Evolutionary conservation across 257 asterid species (phyloP), one percentile per base, ranked within the genome.

Genomic region (Schizonepeta tenuifolia): DNA sequence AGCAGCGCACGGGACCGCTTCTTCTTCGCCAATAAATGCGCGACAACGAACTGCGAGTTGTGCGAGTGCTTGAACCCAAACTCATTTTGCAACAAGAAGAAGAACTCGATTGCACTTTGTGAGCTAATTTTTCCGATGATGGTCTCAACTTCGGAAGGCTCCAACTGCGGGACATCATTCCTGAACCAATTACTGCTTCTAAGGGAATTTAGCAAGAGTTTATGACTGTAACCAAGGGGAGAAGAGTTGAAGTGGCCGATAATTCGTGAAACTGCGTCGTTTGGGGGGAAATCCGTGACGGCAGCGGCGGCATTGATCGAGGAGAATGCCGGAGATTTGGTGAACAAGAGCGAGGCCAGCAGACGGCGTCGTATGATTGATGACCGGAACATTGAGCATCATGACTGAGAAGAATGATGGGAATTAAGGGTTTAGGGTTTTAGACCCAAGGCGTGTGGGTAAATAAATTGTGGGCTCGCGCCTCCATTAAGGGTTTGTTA

Each of bases 21-120:
- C 74, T 79, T 93, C 22, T 67, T 77, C 40, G 96, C 96, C 87
- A 93, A 81, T 20, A 81, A 21, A 79, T 83, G 91, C 20, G 96
- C 96, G 38, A 89, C 50, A 67, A 79, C 2, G 12, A 93, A 65
- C 54, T 72, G 72, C 7, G 82, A 82, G 9, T 28, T 46, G 20
- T 46, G 64, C 0, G 97, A 85, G 74, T 80, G 96, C 80, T 72
- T 70, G 60, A 84, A 59, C 8, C 92, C 85, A 61, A 79, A 82
- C 46, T 81, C 84, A 77, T 85, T 85, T 69, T 81, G 84, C 83
- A 89, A 68, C 77, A 87, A 60, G 65, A 81, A 87, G 79, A 91
- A 93, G 82, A 91, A 86, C 31, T 81, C 86, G 22, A 91, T 67
- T 24, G 96, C 94, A 59, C 80, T 65, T 35, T 86, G 89, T 22